Evolutionary conservation across 805 yeast species (phyloP), one percentile per base, ranked within the genome.

Genomic region (Ogataea pignaliae): DNA sequence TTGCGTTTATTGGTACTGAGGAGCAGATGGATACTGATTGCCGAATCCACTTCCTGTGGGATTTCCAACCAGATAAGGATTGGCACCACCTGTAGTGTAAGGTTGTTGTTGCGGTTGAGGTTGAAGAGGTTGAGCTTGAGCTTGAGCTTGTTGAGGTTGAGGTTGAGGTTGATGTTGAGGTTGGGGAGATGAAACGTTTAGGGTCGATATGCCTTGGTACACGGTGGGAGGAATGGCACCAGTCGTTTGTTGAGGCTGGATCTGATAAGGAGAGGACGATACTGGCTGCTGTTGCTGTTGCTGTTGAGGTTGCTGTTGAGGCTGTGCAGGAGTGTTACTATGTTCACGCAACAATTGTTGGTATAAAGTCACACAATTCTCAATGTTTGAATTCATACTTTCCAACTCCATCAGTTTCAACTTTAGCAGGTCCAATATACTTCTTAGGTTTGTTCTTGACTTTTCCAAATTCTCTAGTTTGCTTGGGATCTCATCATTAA

Each of bases 331-430:
- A 7, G 26, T 21, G 26, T 21, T 21, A 21, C 26, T 7, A 21
- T 21, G 4, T 15, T 52, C 50, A n/a, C 47, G 39, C 13, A 56
- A 72, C 41, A 88, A 64, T 37, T 77, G 75, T 56, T 86, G 87
- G 62, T 88, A 93, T 10, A 75, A 65, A 35, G 75, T 71, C 41
- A 85, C 78, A 14, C 96, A 93, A 39, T 72, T 71, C 44, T 78
- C 78, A 44, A 91, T 73, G 50, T 86, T 85, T 48, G 77, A 76
- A 56, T 88, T 84, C 54, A 91, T 70, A 16, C 78, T 78, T 48
- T 81, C 69, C 47, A 91, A 68, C 50, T 91, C 97, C 53, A 89
- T 86, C 59, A 85, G 80, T 56, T 88, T 78, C 37, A 78, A 75
- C 32, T 88, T 75, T 62, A 88, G 85, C 61, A 86, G 79, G 45